Conservation (phyloP, 108 stramenopile species). For the Conticribra guillardii region DNA sequence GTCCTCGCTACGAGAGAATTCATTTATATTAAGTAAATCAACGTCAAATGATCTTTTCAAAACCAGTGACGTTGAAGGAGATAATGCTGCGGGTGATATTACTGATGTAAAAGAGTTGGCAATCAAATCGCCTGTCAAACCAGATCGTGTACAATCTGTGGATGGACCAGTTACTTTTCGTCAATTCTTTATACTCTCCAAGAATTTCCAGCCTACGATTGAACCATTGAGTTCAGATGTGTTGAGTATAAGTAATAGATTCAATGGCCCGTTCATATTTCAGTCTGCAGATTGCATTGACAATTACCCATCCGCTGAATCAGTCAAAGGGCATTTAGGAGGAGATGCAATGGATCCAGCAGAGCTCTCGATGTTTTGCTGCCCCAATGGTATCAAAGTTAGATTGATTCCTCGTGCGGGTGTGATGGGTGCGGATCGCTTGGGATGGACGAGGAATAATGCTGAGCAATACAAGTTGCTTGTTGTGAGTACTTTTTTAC, state of each 20-base stretch:
- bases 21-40: too few relatives aligned
- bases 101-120: neutral
- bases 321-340: too few relatives aligned
- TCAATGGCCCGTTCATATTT: constrained; percentile 7
- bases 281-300: constrained; percentile 14
- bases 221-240: neutral
- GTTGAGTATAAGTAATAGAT: neutral
- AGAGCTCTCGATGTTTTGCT: constrained; percentile 27
- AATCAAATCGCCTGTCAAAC: too few relatives aligned
- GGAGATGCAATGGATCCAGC: constrained; percentile 1
- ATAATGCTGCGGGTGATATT: neutral
- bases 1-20: too few relatives aligned
- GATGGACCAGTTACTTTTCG: neutral
- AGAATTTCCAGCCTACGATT: neutral
- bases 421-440: neutral
- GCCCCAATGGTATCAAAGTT: constrained; percentile 11
- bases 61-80: neutral
- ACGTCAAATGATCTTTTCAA: too few relatives aligned
- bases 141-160: neutral
- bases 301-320: neutral
- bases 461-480: constrained; percentile 19
- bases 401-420: constrained; percentile 16
- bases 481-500: neutral
- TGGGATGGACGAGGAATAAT: neutral
- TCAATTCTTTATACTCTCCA: neutral